Conservation (phyloP, 805 yeast species). For the Metschnikowia vanudenii region DNA sequence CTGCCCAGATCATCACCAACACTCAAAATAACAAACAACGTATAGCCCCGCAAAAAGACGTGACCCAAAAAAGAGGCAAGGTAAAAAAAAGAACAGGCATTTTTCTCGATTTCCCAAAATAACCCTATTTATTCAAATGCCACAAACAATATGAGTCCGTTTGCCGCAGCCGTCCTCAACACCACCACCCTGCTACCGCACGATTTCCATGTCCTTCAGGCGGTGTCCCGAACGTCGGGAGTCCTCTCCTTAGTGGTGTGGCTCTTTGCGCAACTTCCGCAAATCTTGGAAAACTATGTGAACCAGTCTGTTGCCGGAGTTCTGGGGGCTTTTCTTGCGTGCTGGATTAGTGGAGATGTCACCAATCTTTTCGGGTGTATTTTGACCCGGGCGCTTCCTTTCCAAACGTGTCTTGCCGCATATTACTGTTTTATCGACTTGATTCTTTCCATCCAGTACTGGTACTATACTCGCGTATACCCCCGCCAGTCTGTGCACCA, state of each 20-base stretch:
- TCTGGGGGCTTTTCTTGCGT: constrained; percentile 28
- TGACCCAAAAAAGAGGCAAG: no score
- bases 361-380: constrained; percentile 67
- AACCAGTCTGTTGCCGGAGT: constrained; percentile 39
- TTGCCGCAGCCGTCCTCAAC: constrained; percentile 5
- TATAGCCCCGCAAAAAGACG: no score
- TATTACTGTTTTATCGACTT: constrained; percentile 56
- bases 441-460: constrained; percentile 18
- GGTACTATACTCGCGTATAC: constrained; percentile 21
- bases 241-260: constrained; percentile 24
- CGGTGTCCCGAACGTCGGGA: constrained; percentile 19
- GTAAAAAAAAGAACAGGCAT: no score
- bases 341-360: constrained; percentile 41
- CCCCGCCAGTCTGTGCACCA: constrained; percentile 38
- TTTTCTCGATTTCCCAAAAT: background rate
- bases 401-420: constrained; percentile 68
- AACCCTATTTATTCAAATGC: background rate
- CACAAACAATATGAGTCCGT: constrained; percentile 5
- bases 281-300: constrained; percentile 27
- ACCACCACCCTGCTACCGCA: constrained; percentile 10
- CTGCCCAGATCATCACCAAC: no score
- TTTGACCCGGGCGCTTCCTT: constrained; percentile 74
- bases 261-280: constrained; percentile 33
- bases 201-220: constrained; percentile 14
- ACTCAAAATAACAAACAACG: no score